Percentiles rank a stretch among this genome's conserved stretches.
These are phyloP conservation scores for Xerocomellus dryophilus DNA, from an alignment of 768 basidiomycete genomes.

Conservation along the genomic window DNA sequence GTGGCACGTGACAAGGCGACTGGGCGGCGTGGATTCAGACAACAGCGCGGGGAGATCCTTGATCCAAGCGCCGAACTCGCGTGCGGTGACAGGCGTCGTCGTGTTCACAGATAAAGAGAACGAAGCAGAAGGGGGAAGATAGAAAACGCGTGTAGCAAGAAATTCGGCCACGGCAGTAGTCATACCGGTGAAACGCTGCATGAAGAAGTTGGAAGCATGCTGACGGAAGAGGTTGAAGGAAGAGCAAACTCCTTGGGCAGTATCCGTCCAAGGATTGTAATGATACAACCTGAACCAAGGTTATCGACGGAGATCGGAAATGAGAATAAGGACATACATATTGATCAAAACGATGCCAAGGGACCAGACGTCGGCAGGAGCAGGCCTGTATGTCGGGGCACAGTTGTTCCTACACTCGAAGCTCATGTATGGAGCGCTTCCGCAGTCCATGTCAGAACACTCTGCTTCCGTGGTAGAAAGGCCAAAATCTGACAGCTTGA, in stretches of 20 bases:
- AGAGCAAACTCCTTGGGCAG: conserved; percentile 70
- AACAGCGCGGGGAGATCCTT: conserved; percentile 76
- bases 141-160: conserved; percentile 82
- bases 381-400: conserved; percentile 89
- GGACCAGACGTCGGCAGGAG: conserved; percentile 98
- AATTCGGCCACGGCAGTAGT: conserved; percentile 82
- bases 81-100: conserved; percentile 55
- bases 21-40: conserved; percentile 35
- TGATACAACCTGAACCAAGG: conserved; percentile 77
- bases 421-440: conserved; percentile 98
- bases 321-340: conserved; percentile 54
- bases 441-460: conserved; percentile 96
- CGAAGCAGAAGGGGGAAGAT: conserved; percentile 58
- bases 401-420: conserved; percentile 98
- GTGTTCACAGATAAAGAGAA: conserved; percentile 22
- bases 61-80: conserved; percentile 84
- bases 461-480: conserved; percentile 85
- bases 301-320: not conserved
- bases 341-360: conserved; percentile 99
- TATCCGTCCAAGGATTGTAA: conserved; percentile 97
- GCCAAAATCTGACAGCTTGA: conserved; percentile 97
- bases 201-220: conserved; percentile 82
- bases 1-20: conserved; percentile 41
- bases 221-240: conserved; percentile 81
- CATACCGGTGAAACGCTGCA: conserved; percentile 89